Conservation (phyloP, 208 protist species). For the Acanthamoeba castellanii region DNA sequence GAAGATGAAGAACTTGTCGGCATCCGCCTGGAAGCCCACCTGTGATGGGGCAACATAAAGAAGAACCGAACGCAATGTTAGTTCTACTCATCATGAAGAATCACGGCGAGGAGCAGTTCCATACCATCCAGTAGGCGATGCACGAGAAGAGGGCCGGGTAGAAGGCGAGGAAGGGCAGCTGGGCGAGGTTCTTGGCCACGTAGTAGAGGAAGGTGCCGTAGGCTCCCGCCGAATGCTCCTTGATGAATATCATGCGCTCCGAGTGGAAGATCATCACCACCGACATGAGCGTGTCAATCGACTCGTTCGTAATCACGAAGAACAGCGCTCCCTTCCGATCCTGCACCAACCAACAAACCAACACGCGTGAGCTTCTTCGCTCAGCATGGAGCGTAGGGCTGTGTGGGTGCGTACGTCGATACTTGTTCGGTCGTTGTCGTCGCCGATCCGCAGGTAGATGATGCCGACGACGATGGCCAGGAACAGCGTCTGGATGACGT, state of each 20-base stretch:
- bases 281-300: not conserved
- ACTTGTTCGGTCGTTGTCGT: slow-evolving; percentile 7
- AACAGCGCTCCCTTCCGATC: slow-evolving; percentile 55
- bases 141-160: slow-evolving; percentile 41
- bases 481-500: slow-evolving; percentile 32
- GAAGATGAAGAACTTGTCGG: slow-evolving; percentile 66
- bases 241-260: not conserved
- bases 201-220: slow-evolving; percentile 59
- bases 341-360: not conserved
- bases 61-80: too few species aligned
- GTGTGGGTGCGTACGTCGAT: not conserved
- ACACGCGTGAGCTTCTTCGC: not conserved
- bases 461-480: not conserved
- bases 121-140: slow-evolving; percentile 71
- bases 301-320: slow-evolving; percentile 36
- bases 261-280: not conserved
- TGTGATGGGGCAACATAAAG: too few species aligned
- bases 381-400: not conserved
- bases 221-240: slow-evolving; percentile 36
- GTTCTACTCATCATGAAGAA: not conserved
- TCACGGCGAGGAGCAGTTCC: not conserved
- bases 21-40: slow-evolving; percentile 23
- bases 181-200: slow-evolving; percentile 14
- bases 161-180: slow-evolving; percentile 50
- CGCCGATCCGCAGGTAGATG: not conserved